Conservation (phyloP, 1,139 yeast species). For the Scheffersomyces titani region DNA sequence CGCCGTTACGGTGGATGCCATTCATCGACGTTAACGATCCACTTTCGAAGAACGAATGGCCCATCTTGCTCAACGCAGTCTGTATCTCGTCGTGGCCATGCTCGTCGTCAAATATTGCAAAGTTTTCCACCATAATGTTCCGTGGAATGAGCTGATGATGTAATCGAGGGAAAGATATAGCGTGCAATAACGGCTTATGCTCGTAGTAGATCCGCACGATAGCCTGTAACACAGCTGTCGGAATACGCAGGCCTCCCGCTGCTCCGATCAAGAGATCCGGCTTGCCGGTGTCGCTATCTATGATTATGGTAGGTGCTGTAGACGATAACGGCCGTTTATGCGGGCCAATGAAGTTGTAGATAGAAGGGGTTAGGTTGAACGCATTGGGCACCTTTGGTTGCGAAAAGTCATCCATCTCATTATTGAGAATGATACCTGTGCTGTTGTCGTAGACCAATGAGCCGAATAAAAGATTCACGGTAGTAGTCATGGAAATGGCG, state of each 20-base stretch:
- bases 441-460: slow-evolving; percentile 74
- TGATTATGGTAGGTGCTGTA: slow-evolving; percentile 72
- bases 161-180: slow-evolving; percentile 75
- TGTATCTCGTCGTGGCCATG: slow-evolving; percentile 14
- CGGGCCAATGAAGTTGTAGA: slow-evolving; percentile 75
- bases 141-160: slow-evolving; percentile 92
- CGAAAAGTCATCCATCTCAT: slow-evolving; percentile 97
- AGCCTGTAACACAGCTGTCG: slow-evolving; percentile 84
- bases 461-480: slow-evolving; percentile 86
- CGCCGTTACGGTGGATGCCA: slow-evolving; percentile 29
- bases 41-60: slow-evolving; percentile 32
- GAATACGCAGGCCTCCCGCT: slow-evolving; percentile 90
- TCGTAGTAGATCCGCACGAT: slow-evolving; percentile 65
- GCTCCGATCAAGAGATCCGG: slow-evolving; percentile 83
- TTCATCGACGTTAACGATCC: slow-evolving; percentile 49
- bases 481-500: slow-evolving; percentile 86
- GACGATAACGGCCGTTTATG: slow-evolving; percentile 84
- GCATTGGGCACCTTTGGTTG: slow-evolving; percentile 69
- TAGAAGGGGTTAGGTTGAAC: slow-evolving; percentile 78
- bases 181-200: slow-evolving; percentile 58
- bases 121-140: slow-evolving; percentile 57
- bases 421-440: slow-evolving; percentile 84
- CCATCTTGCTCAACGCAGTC: slow-evolving; percentile 18
- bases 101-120: slow-evolving; percentile 30
- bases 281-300: slow-evolving; percentile 42